Conservation (phyloP, 371 early-diverging fungal genomes). For the Mucor saturninus region DNA sequence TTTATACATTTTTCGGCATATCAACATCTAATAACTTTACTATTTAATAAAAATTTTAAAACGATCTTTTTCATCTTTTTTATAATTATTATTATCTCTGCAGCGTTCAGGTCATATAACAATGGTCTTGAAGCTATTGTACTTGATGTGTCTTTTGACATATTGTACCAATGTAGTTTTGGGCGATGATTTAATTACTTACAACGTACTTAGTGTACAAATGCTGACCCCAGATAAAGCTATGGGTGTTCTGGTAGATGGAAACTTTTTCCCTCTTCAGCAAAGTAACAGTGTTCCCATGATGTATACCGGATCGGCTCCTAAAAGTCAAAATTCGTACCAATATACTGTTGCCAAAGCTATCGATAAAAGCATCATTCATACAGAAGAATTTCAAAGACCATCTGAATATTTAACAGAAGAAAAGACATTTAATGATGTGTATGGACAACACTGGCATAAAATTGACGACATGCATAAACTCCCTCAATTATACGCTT, state of each 20-base stretch:
- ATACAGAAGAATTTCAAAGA: neutral
- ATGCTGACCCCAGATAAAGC: neutral
- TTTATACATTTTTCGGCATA: neutral
- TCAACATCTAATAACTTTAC: neutral
- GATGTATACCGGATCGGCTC: neutral
- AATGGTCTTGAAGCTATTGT: neutral
- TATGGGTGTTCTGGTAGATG: neutral
- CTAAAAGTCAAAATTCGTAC: neutral
- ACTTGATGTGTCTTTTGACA: neutral
- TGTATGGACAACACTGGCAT: conserved; percentile 1
- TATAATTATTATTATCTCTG: neutral
- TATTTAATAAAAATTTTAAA: conserved; percentile 1
- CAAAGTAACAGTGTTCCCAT: neutral
- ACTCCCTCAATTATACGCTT: neutral
- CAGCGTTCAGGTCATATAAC: neutral
- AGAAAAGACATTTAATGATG: neutral
- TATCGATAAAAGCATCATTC: neutral
- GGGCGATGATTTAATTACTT: neutral
- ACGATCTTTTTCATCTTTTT: neutral
- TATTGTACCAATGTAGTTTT: neutral
- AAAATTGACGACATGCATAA: neutral
- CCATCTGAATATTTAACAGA: too few species aligned
- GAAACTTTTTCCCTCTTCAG: neutral
- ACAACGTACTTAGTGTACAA: neutral
- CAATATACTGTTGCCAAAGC: neutral